Percentiles rank a stretch among this genome's conserved stretches.
Conservation (phyloP, 805 yeast species). For the Candida verbasci region DNA sequence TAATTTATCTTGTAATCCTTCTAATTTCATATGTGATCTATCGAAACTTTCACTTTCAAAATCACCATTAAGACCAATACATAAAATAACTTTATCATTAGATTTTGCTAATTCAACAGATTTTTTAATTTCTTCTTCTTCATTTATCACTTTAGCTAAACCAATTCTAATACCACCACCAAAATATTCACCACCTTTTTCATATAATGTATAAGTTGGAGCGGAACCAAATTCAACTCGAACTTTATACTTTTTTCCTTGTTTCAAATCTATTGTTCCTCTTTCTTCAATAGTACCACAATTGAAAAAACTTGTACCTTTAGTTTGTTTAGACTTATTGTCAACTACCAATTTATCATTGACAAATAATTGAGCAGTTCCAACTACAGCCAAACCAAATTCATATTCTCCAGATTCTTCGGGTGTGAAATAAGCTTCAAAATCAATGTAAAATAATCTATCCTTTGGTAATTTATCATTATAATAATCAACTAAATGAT, state of each 20-base stretch:
- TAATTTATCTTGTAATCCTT: slow-evolving; percentile 22
- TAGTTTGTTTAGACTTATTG: slow-evolving; percentile 47
- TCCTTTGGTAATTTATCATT: slow-evolving; percentile 13
- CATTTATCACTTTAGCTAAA: slow-evolving; percentile 17
- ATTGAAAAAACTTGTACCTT: slow-evolving; percentile 47
- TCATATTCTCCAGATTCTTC: slow-evolving; percentile 46
- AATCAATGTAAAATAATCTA: slow-evolving; percentile 38
- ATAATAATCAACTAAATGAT: slow-evolving; percentile 20
- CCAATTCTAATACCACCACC: slow-evolving; percentile 24
- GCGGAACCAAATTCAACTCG: slow-evolving; percentile 45
- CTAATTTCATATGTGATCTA: slow-evolving; percentile 24
- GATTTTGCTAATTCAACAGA: slow-evolving; percentile 22
- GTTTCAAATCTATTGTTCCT: slow-evolving; percentile 31
- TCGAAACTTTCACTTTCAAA: slow-evolving; percentile 31
- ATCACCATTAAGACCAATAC: slow-evolving; percentile 23
- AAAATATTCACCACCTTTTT: slow-evolving; percentile 15
- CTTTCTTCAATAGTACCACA: slow-evolving; percentile 48
- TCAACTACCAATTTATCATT: slow-evolving; percentile 52
- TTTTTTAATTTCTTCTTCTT: slow-evolving; percentile 20
- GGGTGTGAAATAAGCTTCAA: slow-evolving; percentile 42
- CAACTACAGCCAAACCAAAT: slow-evolving; percentile 48
- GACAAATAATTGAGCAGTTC: slow-evolving; percentile 52
- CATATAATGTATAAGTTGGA: slow-evolving; percentile 11
- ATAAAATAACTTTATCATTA: slow-evolving; percentile 26
- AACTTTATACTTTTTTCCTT: slow-evolving; percentile 42